Percentiles rank a stretch among this genome's conserved stretches.
phyloP scores from a whole-genome alignment of 306 rosid genomes.

The Quercus glauca region DNA sequence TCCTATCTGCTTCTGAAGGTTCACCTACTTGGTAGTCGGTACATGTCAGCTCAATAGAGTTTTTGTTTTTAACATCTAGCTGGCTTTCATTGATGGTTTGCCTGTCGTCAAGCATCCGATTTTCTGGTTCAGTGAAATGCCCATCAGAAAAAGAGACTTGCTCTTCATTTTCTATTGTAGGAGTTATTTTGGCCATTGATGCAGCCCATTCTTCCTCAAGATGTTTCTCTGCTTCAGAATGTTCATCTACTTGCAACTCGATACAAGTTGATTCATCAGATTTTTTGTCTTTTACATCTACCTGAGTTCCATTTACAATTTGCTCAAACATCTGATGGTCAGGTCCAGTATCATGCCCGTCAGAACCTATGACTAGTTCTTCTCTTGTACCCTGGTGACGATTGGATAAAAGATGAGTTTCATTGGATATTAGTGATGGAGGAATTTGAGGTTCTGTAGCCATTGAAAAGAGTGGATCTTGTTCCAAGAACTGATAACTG shows the following conservation, averaged over 20 bases:
- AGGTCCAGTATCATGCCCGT: constrained; percentile 16
- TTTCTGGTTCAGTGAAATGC: background rate
- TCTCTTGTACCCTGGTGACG: constrained; percentile 30
- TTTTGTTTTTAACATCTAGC: constrained; percentile 10
- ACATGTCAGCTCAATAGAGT: constrained; percentile 21
- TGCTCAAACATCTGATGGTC: constrained; percentile 21
- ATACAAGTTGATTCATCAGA: constrained; percentile 11
- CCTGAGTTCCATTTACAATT: constrained; percentile 34
- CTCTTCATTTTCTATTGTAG: constrained; percentile 15
- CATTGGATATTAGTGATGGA: constrained; percentile 35
- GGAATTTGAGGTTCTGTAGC: constrained; percentile 48
- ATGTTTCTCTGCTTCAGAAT: constrained; percentile 22
- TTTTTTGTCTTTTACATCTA: constrained; percentile 21
- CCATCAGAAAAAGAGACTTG: constrained; percentile 17
- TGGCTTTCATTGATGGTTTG: constrained; percentile 5
- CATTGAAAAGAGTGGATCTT: constrained; percentile 67
- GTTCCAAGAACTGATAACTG: constrained; percentile 41
- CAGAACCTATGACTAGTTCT: constrained; percentile 35
- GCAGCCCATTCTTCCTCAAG: background rate
- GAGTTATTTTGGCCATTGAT: background rate
- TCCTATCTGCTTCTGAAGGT: constrained; percentile 27
- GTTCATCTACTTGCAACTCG: constrained; percentile 16
- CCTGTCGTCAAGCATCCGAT: constrained; percentile 4
- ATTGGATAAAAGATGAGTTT: constrained; percentile 22
- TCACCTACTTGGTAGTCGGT: constrained; percentile 25